phyloP scores from a whole-genome alignment of 2,329 filamentous ascomycete species.

The Sarocladium brachiariae region DNA sequence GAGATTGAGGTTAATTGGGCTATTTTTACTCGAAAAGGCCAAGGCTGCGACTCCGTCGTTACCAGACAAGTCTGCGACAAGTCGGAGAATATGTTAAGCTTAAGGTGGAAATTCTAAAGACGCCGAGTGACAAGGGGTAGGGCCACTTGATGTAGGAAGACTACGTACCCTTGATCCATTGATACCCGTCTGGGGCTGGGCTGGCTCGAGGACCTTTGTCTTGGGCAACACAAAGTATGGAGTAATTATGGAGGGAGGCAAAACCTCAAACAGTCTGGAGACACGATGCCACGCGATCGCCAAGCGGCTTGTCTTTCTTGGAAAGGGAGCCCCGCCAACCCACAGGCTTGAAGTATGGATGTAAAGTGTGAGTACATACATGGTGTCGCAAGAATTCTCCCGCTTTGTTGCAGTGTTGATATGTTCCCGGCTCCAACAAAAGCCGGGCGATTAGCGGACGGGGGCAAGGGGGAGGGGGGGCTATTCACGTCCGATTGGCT shows the following conservation, averaged over 20 bases:
- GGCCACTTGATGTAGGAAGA: too few relatives aligned
- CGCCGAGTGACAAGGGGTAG: background rate
- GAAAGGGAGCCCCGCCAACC: background rate
- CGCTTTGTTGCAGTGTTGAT: too few relatives aligned
- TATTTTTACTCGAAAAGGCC: constrained; percentile 1
- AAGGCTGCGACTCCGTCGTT: background rate
- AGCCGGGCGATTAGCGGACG: too few relatives aligned
- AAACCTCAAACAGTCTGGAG: constrained; percentile 8
- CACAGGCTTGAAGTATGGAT: background rate
- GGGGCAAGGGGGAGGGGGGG: background rate
- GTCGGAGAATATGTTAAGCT: constrained; percentile 9
- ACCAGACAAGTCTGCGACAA: background rate
- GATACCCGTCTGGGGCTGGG: background rate
- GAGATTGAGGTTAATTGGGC: constrained; percentile 1
- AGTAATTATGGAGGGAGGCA: background rate
- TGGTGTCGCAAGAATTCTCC: background rate
- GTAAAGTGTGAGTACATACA: background rate
- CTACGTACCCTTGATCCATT: too few relatives aligned
- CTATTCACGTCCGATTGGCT: background rate
- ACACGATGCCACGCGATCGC: constrained; percentile 8
- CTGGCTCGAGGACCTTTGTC: background rate
- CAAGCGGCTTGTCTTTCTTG: constrained; percentile 3
- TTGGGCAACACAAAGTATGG: background rate
- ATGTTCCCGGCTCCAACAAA: too few relatives aligned
- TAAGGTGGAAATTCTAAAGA: background rate